Evolutionary conservation across 2,329 filamentous ascomycete species (phyloP).

Genomic region (Aspergillus fumigatiaffinis): DNA sequence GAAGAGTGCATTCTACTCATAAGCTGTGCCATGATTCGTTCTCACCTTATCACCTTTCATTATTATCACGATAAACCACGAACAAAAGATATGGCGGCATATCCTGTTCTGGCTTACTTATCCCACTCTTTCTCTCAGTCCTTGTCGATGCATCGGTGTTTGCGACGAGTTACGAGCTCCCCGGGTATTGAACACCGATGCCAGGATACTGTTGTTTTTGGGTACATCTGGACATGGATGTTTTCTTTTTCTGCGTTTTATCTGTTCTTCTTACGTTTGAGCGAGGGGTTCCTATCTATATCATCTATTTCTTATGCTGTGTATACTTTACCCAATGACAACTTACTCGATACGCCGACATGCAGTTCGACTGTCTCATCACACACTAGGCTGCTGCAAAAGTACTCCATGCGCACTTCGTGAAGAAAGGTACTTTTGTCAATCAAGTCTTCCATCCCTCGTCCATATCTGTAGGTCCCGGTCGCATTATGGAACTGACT

Average conservation of each 20-base stretch:
- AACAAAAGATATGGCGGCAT: background rate
- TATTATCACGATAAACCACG: background rate
- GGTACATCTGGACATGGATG: background rate
- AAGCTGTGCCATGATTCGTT: conserved; percentile 16
- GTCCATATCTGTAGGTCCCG: too few species aligned
- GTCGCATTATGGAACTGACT: too few species aligned
- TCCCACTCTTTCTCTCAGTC: background rate
- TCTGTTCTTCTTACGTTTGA: conserved; percentile 9
- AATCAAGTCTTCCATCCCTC: too few species aligned
- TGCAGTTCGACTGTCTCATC: background rate
- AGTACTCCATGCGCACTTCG: background rate
- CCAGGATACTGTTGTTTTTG: conserved; percentile 1
- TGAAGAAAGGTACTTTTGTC: background rate
- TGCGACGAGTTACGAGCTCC: background rate
- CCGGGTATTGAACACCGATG: background rate
- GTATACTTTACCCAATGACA: conserved; percentile 1
- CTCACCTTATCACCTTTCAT: background rate
- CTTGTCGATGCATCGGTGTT: background rate
- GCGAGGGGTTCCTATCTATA: conserved; percentile 6
- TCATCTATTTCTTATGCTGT: conserved; percentile 1
- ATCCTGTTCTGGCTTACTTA: background rate
- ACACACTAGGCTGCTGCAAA: background rate
- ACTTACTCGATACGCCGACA: background rate
- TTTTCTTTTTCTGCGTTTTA: conserved; percentile 2
- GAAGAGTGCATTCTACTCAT: conserved; percentile 66